Evolutionary conservation across 2,329 filamentous ascomycete genomes (phyloP), one percentile per base, ranked within the genome.

Genomic region (Colletotrichum lindemuthianum): DNA sequence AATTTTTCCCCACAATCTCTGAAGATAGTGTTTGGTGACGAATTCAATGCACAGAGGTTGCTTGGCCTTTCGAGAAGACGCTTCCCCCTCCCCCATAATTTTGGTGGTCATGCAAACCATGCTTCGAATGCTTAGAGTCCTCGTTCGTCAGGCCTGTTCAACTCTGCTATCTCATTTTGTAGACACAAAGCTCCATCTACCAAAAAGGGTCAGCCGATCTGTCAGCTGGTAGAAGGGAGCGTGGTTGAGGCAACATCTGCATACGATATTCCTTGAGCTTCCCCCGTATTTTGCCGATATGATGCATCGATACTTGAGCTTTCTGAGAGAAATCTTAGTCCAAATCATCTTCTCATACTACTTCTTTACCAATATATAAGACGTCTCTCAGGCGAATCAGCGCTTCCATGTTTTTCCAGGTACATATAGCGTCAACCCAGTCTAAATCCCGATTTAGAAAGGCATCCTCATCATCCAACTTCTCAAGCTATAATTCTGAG

Each of bases 1-100:
- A 52, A 67, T 3, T 61, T 43, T 15, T 33, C 24, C 63, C 55
- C 0, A 67, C 24, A 11, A 15, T 53, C 0, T 59, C 53, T 12
- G 61, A 67, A 67, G 4, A n/a, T n/a, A 44, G 48, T 63, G 2
- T 65, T 58, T 15, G 54, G 48, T 10, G 58, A 53, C 3, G 57
- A 61, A 13, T 59, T 48, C 40, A 67, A 36, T 1, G 41, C 65
- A 6, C 57, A 53, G 1, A 67, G 41, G 12, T 66, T 63, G 1
- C 40, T 8, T 8, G 12, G 24, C 9, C 60, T 33, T 6, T 59
- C 9, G 4, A 66, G 54, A 1, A 57, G 16, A 6, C 47, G 15
- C 11, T 12, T 53, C 6, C 59, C 58, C 1, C 11, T 45, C 0
- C 59, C 59, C 0, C 16, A 13, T 0, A 50, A 13, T 24, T 48